These are phyloP conservation scores for Scheffersomyces stipitis DNA, from an alignment of 805 yeast species.

Conservation along the genomic window DNA sequence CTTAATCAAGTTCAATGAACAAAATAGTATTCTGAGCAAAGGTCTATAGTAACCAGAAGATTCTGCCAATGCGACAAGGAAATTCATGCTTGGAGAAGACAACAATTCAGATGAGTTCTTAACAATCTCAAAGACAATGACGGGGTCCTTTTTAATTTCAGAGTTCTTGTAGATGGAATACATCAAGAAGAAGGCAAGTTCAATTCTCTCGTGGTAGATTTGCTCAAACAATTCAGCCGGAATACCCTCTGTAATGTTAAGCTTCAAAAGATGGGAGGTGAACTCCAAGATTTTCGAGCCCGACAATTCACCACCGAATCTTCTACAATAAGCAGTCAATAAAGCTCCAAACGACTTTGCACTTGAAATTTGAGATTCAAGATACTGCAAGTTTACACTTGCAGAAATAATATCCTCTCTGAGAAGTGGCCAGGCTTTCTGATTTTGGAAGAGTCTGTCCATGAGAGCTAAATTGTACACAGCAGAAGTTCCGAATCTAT, in stretches of 20 bases:
- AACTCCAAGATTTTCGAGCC: constrained; percentile 29
- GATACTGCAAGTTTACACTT: constrained; percentile 61
- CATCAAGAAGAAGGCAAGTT: constrained; percentile 58
- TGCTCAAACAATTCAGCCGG: constrained; percentile 47
- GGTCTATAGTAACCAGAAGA: constrained; percentile 53
- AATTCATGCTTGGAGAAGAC: constrained; percentile 49
- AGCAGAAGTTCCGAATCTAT: constrained; percentile 51
- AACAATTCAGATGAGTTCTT: constrained; percentile 46
- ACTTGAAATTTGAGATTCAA: constrained; percentile 64
- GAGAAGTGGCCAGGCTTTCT: constrained; percentile 38
- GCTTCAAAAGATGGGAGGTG: constrained; percentile 50
- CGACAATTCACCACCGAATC: constrained; percentile 29
- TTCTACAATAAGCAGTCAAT: constrained; percentile 62
- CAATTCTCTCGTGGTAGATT: constrained; percentile 62
- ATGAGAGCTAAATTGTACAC: constrained; percentile 61
- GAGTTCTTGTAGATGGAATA: constrained; percentile 36
- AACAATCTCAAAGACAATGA: constrained; percentile 41
- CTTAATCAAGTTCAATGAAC: constrained; percentile 46
- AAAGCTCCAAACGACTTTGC: constrained; percentile 81
- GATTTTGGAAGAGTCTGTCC: constrained; percentile 54
- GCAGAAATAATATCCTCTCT: constrained; percentile 54
- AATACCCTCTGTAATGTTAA: constrained; percentile 52
- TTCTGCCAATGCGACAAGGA: constrained; percentile 41
- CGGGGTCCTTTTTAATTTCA: constrained; percentile 26
- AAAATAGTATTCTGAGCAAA: constrained; percentile 55